Conservation (phyloP, 1,139 yeast species). For the Kluyveromyces sp. region DNA sequence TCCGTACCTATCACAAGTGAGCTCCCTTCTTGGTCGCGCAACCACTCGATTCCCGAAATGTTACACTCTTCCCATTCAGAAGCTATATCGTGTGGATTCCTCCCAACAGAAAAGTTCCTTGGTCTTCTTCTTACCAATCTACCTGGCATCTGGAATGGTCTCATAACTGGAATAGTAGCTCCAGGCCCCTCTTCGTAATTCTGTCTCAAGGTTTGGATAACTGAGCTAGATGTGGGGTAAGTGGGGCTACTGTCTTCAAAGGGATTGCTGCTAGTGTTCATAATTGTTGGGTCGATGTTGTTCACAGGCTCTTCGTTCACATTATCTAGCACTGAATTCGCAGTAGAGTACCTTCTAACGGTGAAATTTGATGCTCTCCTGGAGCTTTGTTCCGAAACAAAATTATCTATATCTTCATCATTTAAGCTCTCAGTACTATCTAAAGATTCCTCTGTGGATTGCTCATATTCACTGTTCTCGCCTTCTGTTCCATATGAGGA, state of each 20-base stretch:
- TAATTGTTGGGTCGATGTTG: conserved; percentile 6
- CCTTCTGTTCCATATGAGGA: conserved; percentile 3
- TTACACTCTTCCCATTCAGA: conserved; percentile 32
- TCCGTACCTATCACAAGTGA: conserved; percentile 41
- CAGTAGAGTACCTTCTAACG: conserved; percentile 27
- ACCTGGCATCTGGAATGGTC: conserved; percentile 1
- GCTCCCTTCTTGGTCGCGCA: conserved; percentile 34
- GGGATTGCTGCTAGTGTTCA: not conserved
- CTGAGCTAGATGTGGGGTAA: not conserved
- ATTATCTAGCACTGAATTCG: conserved; percentile 3
- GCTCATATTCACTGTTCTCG: conserved; percentile 9
- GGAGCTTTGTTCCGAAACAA: not conserved
- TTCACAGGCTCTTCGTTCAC: not conserved
- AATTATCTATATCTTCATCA: not conserved
- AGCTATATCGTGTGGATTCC: conserved; percentile 1
- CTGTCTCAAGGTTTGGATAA: not conserved
- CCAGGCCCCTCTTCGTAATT: not conserved
- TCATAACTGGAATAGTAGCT: not conserved
- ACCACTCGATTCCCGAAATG: conserved; percentile 42
- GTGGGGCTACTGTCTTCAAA: not conserved
- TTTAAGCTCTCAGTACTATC: not conserved
- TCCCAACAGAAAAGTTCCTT: not conserved
- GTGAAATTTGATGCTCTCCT: conserved; percentile 10
- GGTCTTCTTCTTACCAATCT: conserved; percentile 1
- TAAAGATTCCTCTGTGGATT: not conserved